phyloP scores from a whole-genome alignment of 352 stramenopile genomes.

The Globisporangium paroecandrum region DNA sequence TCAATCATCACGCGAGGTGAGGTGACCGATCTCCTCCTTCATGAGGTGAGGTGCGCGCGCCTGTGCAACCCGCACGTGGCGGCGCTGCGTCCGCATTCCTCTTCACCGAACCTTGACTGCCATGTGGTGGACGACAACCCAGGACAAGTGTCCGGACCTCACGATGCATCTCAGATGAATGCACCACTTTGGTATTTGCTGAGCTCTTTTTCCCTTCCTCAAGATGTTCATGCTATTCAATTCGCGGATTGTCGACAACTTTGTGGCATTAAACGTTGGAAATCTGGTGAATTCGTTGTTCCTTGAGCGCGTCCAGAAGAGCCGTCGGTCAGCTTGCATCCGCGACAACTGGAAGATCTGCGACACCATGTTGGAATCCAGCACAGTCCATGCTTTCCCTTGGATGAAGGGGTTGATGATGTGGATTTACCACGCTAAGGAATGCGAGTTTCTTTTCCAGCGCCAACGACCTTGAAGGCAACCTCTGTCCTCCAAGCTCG shows the following conservation, averaged over 20 bases:
- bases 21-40: background rate
- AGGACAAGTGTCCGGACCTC: background rate
- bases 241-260: background rate
- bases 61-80: background rate
- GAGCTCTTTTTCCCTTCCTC: too few relatives aligned
- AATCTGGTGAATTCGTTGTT: background rate
- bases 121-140: background rate
- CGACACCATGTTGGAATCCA: background rate
- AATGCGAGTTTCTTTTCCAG: background rate
- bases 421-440: background rate
- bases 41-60: background rate
- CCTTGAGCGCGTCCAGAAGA: background rate
- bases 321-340: background rate
- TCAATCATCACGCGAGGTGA: too few relatives aligned
- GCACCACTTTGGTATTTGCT: too few relatives aligned
- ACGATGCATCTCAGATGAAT: background rate
- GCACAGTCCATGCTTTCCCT: background rate
- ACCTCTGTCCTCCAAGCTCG: background rate
- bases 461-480: background rate
- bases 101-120: background rate
- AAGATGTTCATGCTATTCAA: background rate
- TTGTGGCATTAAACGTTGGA: background rate
- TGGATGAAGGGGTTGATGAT: background rate
- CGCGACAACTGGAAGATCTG: background rate
- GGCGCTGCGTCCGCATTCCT: background rate